Percentiles rank a stretch among this genome's conserved stretches.
These are phyloP conservation scores for Earliella scabrosa DNA, from an alignment of 1,284 basidiomycete genomes.

Conservation along the genomic window DNA sequence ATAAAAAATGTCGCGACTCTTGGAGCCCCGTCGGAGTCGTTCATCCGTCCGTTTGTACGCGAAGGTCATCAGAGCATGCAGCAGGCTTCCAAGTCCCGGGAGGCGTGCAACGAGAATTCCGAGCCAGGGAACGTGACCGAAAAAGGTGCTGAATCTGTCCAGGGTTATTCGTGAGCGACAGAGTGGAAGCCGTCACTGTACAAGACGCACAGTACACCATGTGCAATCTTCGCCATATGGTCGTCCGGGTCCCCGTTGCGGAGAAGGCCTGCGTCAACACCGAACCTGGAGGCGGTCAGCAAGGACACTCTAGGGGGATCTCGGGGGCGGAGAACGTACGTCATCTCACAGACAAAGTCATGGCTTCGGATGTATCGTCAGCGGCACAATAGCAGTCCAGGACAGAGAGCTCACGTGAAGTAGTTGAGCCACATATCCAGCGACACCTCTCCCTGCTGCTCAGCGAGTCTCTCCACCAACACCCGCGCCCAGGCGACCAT, in stretches of 20 bases:
- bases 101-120: slow-evolving; percentile 18
- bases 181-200: background rate
- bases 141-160: background rate
- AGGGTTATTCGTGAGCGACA: background rate
- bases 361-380: slow-evolving; percentile 7
- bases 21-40: slow-evolving; percentile 16
- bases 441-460: slow-evolving; percentile 40
- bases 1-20: slow-evolving; percentile 25
- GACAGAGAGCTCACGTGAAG: slow-evolving; percentile 49
- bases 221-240: slow-evolving; percentile 18
- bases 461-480: slow-evolving; percentile 42
- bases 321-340: slow-evolving; percentile 16
- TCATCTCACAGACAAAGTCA: slow-evolving; percentile 36
- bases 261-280: slow-evolving; percentile 29
- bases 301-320: background rate
- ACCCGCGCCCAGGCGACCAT: slow-evolving; percentile 43
- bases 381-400: background rate
- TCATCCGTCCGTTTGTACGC: slow-evolving; percentile 7
- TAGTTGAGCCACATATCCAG: slow-evolving; percentile 51
- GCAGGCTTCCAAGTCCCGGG: slow-evolving; percentile 8
- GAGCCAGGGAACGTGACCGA: slow-evolving; percentile 27
- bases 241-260: slow-evolving; percentile 23
- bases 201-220: slow-evolving; percentile 19
- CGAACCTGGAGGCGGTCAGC: slow-evolving; percentile 20
- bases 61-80: slow-evolving; percentile 9